Evolutionary conservation across 495 filamentous ascomycete species (phyloP).

Genomic region (Penicillium angulare): DNA sequence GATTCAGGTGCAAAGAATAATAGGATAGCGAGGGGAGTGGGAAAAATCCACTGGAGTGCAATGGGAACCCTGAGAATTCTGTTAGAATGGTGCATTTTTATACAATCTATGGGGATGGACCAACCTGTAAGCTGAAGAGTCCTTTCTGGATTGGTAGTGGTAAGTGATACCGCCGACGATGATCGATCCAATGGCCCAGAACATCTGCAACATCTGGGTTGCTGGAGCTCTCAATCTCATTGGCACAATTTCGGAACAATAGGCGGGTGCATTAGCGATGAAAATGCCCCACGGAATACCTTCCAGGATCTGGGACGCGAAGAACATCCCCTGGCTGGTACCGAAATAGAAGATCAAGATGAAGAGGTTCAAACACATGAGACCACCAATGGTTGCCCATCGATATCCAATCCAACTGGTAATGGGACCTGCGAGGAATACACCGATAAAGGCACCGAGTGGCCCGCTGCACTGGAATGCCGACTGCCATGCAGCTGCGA

Average conservation of each 20-base stretch:
- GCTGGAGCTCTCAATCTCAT: conserved; percentile 49
- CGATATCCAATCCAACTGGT: conserved; percentile 62
- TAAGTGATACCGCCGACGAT: conserved; percentile 46
- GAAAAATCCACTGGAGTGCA: conserved; percentile 81
- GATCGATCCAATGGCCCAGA: conserved; percentile 62
- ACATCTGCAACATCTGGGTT: conserved; percentile 54
- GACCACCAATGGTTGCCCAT: conserved; percentile 58
- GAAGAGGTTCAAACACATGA: conserved; percentile 49
- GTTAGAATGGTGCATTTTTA: conserved; percentile 31
- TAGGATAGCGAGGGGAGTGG: conserved; percentile 65
- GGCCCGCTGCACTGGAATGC: conserved; percentile 57
- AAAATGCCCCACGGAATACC: conserved; percentile 75
- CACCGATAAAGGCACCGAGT: conserved; percentile 61
- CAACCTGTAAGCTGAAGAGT: conserved; percentile 43
- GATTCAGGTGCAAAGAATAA: conserved; percentile 70
- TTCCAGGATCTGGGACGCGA: conserved; percentile 45
- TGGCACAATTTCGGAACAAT: conserved; percentile 74
- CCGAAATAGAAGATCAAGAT: conserved; percentile 75
- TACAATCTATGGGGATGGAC: conserved; percentile 29
- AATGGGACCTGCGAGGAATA: conserved; percentile 61
- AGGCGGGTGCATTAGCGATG: conserved; percentile 65
- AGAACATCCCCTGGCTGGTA: conserved; percentile 47
- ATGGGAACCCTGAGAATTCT: conserved; percentile 67
- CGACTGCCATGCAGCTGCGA: conserved; percentile 57
- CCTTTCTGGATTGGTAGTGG: conserved; percentile 33